A percentile compares a stretch with the other conserved stretches of the same genome.
These are phyloP conservation scores for Chaetomidium leptoderma DNA, from an alignment of 495 filamentous ascomycete genomes.

Conservation along the genomic window DNA sequence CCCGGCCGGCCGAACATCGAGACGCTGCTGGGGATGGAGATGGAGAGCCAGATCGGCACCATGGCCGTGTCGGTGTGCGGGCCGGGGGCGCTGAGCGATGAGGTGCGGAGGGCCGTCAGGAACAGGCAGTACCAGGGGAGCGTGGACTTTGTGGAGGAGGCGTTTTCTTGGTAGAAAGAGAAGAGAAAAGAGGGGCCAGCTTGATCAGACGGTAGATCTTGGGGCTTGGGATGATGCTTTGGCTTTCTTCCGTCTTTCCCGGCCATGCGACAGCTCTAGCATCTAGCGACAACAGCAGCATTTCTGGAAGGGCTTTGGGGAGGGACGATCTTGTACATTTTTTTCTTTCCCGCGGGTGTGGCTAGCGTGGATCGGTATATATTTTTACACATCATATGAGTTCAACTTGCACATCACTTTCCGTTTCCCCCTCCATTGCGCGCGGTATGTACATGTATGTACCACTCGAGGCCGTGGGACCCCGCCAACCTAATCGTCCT, in stretches of 20 bases:
- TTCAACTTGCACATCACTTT: no score
- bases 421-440: no score
- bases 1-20: constrained; percentile 60
- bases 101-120: constrained; percentile 71
- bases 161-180: constrained; percentile 71
- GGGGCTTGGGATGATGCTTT: background rate
- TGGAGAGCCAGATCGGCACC: constrained; percentile 71
- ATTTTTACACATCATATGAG: constrained; percentile 2
- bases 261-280: no score
- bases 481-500: no score
- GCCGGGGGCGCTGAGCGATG: constrained; percentile 82
- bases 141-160: constrained; percentile 91
- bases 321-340: constrained; percentile 10
- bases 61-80: constrained; percentile 87
- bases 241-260: background rate
- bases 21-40: constrained; percentile 70
- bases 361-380: constrained; percentile 8
- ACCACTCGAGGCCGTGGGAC: no score
- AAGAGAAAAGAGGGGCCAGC: background rate
- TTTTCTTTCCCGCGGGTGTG: constrained; percentile 1
- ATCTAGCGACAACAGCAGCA: no score
- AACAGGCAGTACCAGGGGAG: constrained; percentile 58
- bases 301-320: background rate
- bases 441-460: no score
- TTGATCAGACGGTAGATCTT: background rate